phyloP scores from a whole-genome alignment of 2,329 filamentous ascomycete genomes.

The Microdochium bolleyi region DNA sequence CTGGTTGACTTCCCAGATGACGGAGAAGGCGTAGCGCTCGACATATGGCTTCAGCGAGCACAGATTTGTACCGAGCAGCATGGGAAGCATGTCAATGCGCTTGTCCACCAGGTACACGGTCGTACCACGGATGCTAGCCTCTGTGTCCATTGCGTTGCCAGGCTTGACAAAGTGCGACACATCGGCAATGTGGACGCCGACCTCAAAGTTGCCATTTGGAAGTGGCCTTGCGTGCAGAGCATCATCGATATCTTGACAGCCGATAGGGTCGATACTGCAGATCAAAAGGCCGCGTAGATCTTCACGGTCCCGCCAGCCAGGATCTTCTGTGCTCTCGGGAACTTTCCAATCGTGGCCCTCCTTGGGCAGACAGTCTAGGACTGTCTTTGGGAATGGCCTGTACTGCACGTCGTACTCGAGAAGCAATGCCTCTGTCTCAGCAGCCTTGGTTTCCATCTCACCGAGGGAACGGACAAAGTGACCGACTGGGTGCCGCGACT shows the following conservation, averaged over 20 bases:
- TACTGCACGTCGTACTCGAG: constrained; percentile 98
- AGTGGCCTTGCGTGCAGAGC: constrained; percentile 80
- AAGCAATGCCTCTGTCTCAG: constrained; percentile 89
- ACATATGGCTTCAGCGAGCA: constrained; percentile 97
- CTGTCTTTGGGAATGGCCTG: constrained; percentile 89
- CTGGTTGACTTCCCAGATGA: constrained; percentile 79
- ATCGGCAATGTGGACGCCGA: constrained; percentile 97
- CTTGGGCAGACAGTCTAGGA: constrained; percentile 82
- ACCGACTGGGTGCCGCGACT: constrained; percentile 84
- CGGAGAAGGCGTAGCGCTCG: constrained; percentile 84
- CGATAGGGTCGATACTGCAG: constrained; percentile 94
- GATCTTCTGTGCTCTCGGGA: constrained; percentile 67
- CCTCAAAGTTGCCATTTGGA: constrained; percentile 89
- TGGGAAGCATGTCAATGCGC: constrained; percentile 98
- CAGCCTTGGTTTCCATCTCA: constrained; percentile 92
- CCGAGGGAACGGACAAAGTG: constrained; percentile 92
- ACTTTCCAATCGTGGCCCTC: constrained; percentile 95
- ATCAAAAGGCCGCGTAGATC: constrained; percentile 83
- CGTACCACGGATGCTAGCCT: constrained; percentile 88
- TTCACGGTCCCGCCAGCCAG: constrained; percentile 77
- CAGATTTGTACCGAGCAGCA: constrained; percentile 89
- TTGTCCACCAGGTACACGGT: constrained; percentile 98
- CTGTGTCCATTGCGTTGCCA: constrained; percentile 92
- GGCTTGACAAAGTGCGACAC: constrained; percentile 99
- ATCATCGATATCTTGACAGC: constrained; percentile 97